Evolutionary conservation across 1,284 basidiomycete genomes (phyloP), one percentile per base, ranked within the genome.

Genomic region (Leccinum subspadiceum): DNA sequence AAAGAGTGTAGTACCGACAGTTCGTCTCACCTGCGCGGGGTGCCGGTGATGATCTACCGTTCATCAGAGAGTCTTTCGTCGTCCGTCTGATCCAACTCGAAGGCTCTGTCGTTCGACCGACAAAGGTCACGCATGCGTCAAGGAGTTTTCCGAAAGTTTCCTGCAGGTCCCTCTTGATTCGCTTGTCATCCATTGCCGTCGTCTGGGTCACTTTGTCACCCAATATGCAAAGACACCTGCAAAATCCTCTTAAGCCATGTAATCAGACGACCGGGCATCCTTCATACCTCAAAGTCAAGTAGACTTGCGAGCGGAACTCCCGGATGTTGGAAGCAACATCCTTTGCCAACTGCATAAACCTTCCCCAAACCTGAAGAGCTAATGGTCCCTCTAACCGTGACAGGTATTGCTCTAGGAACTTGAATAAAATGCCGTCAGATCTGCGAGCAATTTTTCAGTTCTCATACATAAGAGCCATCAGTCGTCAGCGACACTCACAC

Each of bases 341-440:
- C 70, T 92, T 94, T 8, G 88, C 85, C 35, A 98, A 80, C 37
- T 88, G 83, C 63, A 93, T 79, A 68, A 90, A 89, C 17, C 91
- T 83, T 56, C 78, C 77, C 96, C 96, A 98, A 6, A 98, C 92
- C 76, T 98, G 96, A 4, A 94, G 80, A 1, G 93, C 94, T 20
- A 96, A 79, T 0, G 94, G 91, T 1, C 93, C 92, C 73, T 98
- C 96, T 53, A 99, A 76, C 5, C 89, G 84, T 20, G 77, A 76
- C n/a, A 97, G 74, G 70, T 98, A 98, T 59, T 87, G 85, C 67
- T 98, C 94, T 37, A 98, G 79, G 75, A 98, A 98, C 41, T 81
- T 83, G 78, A 94, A 94, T 20, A 94, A 69, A 8, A 81, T 80
- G 10, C 75, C 73, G 62, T 93, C 92, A 22, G 83, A 81, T 58